Evolutionary conservation across 257 asterid genomes (phyloP).

Genomic region (Eustoma russellianum): DNA sequence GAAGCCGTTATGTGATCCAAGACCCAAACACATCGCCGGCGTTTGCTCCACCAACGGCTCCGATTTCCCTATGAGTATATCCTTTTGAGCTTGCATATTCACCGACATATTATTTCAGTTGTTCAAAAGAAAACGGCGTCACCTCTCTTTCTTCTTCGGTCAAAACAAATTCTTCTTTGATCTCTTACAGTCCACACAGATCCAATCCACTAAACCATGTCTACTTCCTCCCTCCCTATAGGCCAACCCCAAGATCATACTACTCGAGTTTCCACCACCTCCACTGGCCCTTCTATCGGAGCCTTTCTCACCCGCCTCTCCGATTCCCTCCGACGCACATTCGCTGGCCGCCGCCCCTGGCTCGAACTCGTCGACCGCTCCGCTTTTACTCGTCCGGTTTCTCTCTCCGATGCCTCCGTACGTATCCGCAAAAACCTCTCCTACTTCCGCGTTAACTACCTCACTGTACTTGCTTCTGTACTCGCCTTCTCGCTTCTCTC

Average conservation of each 20-base stretch:
- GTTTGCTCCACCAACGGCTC: no score
- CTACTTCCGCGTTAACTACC: conserved; percentile 34
- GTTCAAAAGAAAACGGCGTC: no score
- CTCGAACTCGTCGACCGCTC: conserved; percentile 27
- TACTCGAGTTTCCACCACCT: neutral
- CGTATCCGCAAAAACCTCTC: conserved; percentile 32
- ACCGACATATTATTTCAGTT: no score
- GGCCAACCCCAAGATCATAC: neutral
- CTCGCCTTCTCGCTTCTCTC: conserved; percentile 29
- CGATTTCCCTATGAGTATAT: no score
- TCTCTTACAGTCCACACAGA: conserved; percentile 3
- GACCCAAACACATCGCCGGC: no score
- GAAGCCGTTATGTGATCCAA: no score
- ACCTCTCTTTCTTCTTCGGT: neutral
- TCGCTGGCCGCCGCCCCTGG: conserved; percentile 36
- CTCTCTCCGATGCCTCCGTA: conserved; percentile 25
- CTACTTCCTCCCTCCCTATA: conserved; percentile 12
- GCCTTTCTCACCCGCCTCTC: conserved; percentile 24
- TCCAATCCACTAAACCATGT: conserved; percentile 12
- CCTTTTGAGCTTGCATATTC: no score
- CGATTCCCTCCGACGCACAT: conserved; percentile 17
- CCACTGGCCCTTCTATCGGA: conserved; percentile 9
- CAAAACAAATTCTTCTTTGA: neutral
- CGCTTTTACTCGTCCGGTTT: conserved; percentile 30
- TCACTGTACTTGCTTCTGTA: conserved; percentile 15